Base-by-base conservation (phyloP, 495 filamentous ascomycete species). In the Penicillium goetzii region DNA sequence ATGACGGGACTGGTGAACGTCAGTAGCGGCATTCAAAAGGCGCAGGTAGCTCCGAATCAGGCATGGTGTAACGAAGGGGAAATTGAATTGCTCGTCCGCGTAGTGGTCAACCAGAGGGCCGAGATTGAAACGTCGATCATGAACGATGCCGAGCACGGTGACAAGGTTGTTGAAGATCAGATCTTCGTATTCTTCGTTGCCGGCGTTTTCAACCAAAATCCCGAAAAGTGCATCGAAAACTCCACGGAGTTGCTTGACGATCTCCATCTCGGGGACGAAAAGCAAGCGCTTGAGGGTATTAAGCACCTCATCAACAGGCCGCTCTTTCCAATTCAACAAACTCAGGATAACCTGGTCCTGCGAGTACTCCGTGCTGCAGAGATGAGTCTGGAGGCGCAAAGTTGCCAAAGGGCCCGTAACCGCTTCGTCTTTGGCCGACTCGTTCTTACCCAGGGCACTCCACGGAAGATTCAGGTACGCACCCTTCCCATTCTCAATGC, bases 231-330 rank as follows among this genome's bases (percentile, higher is more conserved):
- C 88, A 72, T 97, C 92, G 67, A 99, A 89, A 15, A 99, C 93
- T 69, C 96, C 90, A 62, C 84, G 87, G 10, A 97, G 79, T 55
- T 97, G 84, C 76, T 97, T 99, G 61, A 98, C 95, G 28, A 98
- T 91, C 76, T 99, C 95, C 55, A 97, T 97, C 72, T 99, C 95
- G 0, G 95, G 89, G 11, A 99, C 95, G 68, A 98, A 99, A 10
- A 90, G 86, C 40, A 98, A 83, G 62, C 91, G 86, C 72, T 91
- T 89, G 34, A 99, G 76, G 7, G 96, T 81, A 21, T 86, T 82
- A 1, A 90, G 77, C 1, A 95, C 81, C 25, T 94, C 87, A 41
- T 85, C 85, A 41, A 86, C 81, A 2, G 88, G 79, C 33, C 89
- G 84, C 19, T 93, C 87, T 65, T 86, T 91, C 94, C 96, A 98